Percentiles rank a stretch among this genome's conserved stretches.
Conservation (phyloP, 2,329 filamentous ascomycete genomes). For the Pyricularia grisea region DNA sequence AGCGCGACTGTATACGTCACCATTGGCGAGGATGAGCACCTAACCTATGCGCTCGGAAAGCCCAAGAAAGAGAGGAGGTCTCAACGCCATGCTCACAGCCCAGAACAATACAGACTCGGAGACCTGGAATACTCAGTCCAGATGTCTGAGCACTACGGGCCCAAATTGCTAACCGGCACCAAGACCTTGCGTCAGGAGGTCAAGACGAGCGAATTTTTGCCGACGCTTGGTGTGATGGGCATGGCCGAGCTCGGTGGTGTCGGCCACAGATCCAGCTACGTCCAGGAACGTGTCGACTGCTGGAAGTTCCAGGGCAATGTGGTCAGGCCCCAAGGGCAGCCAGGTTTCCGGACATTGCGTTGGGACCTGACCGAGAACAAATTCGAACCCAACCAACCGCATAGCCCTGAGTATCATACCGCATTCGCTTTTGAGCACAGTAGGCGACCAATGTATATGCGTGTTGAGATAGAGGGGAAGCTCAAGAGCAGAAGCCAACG, state of each 20-base stretch:
- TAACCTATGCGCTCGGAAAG: neutral
- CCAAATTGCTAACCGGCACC: slow-evolving; percentile 5
- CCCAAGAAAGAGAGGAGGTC: neutral
- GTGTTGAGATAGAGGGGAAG: slow-evolving; percentile 11
- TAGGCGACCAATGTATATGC: slow-evolving; percentile 8
- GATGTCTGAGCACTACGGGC: slow-evolving; percentile 5
- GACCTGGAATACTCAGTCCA: slow-evolving; percentile 5
- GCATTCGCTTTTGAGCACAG: slow-evolving; percentile 12
- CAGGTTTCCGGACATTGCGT: slow-evolving; percentile 10
- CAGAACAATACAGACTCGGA: neutral
- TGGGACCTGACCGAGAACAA: slow-evolving; percentile 13
- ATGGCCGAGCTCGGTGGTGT: slow-evolving; percentile 4
- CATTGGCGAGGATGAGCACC: slow-evolving; percentile 7
- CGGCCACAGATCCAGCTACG: neutral
- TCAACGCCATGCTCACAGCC: neutral
- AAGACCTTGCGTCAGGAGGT: slow-evolving; percentile 1
- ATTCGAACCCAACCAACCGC: slow-evolving; percentile 8
- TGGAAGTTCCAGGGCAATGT: slow-evolving; percentile 7
- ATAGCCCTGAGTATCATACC: slow-evolving; percentile 11
- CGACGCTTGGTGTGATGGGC: slow-evolving; percentile 4
- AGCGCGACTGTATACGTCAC: slow-evolving; percentile 11
- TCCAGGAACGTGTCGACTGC: neutral
- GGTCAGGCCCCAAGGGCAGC: neutral
- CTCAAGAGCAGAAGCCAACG: slow-evolving; percentile 7
- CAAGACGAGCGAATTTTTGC: slow-evolving; percentile 1